These are phyloP conservation scores for Veloboletus limbatus DNA, from an alignment of 1,284 basidiomycete species.

Conservation along the genomic window DNA sequence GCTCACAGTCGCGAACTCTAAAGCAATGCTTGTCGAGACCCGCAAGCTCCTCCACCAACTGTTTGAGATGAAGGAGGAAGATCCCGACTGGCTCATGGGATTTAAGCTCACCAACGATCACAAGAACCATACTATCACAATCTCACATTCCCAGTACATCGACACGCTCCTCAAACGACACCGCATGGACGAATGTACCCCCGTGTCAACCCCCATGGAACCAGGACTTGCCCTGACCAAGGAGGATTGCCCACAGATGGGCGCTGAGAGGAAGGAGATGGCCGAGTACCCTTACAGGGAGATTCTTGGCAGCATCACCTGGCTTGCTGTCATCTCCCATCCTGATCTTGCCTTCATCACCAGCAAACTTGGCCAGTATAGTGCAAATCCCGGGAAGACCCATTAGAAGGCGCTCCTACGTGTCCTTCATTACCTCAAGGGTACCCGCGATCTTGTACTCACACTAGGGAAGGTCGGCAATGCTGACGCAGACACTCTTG, in stretches of 20 bases:
- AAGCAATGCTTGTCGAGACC: too few species aligned
- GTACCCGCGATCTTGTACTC: background rate
- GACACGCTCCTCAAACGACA: background rate
- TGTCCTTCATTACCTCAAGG: background rate
- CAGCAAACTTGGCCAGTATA: constrained; percentile 7
- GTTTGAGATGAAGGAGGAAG: constrained; percentile 7
- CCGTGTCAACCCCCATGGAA: background rate
- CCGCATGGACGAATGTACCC: background rate
- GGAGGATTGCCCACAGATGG: background rate
- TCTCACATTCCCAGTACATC: constrained; percentile 3
- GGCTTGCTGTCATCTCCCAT: background rate
- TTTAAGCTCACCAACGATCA: constrained; percentile 1
- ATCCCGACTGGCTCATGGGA: constrained; percentile 3
- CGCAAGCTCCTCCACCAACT: constrained; percentile 1
- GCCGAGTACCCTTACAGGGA: background rate
- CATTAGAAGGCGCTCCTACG: constrained; percentile 2
- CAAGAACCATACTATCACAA: background rate
- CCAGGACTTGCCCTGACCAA: background rate
- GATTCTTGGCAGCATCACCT: background rate
- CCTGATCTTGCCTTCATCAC: constrained; percentile 1
- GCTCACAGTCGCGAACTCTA: too few species aligned
- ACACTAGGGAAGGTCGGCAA: background rate
- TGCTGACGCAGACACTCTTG: background rate
- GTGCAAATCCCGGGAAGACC: constrained; percentile 2
- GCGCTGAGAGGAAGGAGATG: background rate